Base-by-base conservation (phyloP, 2,329 filamentous ascomycete genomes). In the Corynespora cassiicola region DNA sequence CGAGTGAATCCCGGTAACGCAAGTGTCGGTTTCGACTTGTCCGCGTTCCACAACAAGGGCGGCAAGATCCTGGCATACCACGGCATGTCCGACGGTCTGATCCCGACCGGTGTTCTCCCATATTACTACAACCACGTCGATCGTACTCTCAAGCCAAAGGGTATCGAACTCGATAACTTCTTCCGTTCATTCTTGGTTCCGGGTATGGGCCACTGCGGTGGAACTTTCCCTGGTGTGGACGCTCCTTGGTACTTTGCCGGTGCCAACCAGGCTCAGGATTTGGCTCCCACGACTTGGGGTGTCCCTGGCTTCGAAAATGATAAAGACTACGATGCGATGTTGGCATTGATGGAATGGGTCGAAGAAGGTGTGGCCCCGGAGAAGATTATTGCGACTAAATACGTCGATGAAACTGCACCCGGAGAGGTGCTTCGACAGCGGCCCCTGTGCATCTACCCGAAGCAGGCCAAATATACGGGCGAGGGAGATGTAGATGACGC, bases 41-140 rank as follows among this genome's bases (percentile, higher is more conserved):
- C 69, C 0, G 56, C 66, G 0, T 80, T 77, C 65, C 62, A 71
- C 22, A 47, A 41, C 4, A 59, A 58, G 20, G 71, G 72, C 16
- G 71, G 71, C 6, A 75, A 74, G 42, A 58, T 62, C 29, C 61
- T 68, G 26, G 65, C 54, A 14, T 74, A 70, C 42, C 71, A 79
- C 25, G 71, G 76, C 9, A 70, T 78, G 25, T 50, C 56, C 6
- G 72, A 75, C 45, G 66, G 50, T 1, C 53, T 69, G 6, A 84
- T 82, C 36, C 72, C 76, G 10, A 74, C 74, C 0, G 72, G 74
- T 0, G 71, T 75, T 14, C 76, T 74, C 2, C 70, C 75, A 7
- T 77, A 77, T 56, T 84, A 72, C 53, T 77, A 79, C 58, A 65
- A 72, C 12, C 68, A 73, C 11, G 71, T 79, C 1, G 31, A 56